Evolutionary conservation across 2,329 filamentous ascomycete species (phyloP).

Genomic region (Arthrobotrys sphaeroides): DNA sequence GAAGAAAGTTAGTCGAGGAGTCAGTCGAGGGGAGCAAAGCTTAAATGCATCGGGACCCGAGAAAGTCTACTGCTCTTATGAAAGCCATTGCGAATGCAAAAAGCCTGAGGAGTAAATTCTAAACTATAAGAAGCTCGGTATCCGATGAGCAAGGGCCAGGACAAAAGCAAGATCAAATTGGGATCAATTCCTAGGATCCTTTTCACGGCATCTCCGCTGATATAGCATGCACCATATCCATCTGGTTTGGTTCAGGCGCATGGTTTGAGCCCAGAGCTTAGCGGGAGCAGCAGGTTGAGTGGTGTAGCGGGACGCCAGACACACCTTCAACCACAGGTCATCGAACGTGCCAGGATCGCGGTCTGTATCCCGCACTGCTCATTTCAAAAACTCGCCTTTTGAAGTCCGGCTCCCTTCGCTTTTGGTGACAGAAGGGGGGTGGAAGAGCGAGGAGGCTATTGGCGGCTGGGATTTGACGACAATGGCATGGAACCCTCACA

Average conservation of each 20-base stretch:
- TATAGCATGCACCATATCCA: slow-evolving; percentile 43
- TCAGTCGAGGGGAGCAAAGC: slow-evolving; percentile 41
- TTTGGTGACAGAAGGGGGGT: slow-evolving; percentile 1
- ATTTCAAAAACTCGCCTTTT: slow-evolving; percentile 44
- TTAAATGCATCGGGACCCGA: slow-evolving; percentile 43
- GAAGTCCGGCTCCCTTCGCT: slow-evolving; percentile 21
- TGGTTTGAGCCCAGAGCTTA: slow-evolving; percentile 7
- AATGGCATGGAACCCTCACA: neutral
- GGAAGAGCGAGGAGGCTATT: slow-evolving; percentile 16
- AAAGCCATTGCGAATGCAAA: slow-evolving; percentile 16
- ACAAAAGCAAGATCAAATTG: slow-evolving; percentile 40
- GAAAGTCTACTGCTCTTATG: slow-evolving; percentile 49
- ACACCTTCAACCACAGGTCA: slow-evolving; percentile 24
- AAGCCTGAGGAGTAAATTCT: slow-evolving; percentile 27
- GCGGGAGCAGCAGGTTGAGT: slow-evolving; percentile 42
- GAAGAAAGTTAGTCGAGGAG: slow-evolving; percentile 29
- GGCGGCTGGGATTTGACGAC: neutral
- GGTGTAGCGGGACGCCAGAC: slow-evolving; percentile 26
- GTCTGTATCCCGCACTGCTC: slow-evolving; percentile 35
- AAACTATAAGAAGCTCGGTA: slow-evolving; percentile 44
- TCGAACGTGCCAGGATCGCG: slow-evolving; percentile 28
- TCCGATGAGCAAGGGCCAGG: slow-evolving; percentile 48
- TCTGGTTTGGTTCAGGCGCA: slow-evolving; percentile 30
- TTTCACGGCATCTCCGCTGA: slow-evolving; percentile 51
- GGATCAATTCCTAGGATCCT: slow-evolving; percentile 31